Evolutionary conservation across 2,329 filamentous ascomycete genomes (phyloP), one percentile per base, ranked within the genome.

Genomic region (Trichophyton mentagrophytes): DNA sequence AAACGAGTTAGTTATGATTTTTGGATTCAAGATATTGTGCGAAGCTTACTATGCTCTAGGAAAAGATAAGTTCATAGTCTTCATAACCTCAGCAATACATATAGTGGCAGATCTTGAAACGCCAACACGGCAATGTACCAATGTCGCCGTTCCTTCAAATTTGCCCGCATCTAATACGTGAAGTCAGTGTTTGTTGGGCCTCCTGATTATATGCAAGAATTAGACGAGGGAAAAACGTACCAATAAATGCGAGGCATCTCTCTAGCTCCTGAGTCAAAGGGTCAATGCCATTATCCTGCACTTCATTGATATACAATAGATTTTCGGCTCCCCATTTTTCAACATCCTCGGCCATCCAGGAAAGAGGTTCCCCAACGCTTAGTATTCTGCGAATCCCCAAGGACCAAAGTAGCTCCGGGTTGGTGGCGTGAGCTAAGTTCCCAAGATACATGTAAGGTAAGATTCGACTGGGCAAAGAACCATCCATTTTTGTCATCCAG

Each of bases 21-120:
- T 36, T 46, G n/a, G 49, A 15, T 17, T 17, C 22, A 7, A 3
- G 15, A 15, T 15, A 38, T 49, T 8, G 33, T 17, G 22, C 2
- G 40, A n/a, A 59, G 78, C 81, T 71, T 74, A 83, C 80, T 99
- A 99, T 62, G 93, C 93, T 60, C 89, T 83, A 11, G 93, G 90
- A 67, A 97, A 92, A 0, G 90, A 93, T 65, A 96, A 76, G 22
- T 84, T 80, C 67, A 90, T 74, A 27, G 86, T 80, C 40, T 86
- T 85, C 93, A 99, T 99, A 40, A 97, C 90, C 73, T 97, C 91
- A n/a, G 93, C 93, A 68, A 99, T 99, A 72, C 93, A 97, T 64
- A 99, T 96, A 1, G 92, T 99, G 11, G 93, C 93, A 64, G 90
- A 96, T 58, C 93, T 84, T 58, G 91, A 96, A 60, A 99, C 93